Conservation (phyloP, 192 early-diverging fungal genomes). For the Coemansia sp. region DNA sequence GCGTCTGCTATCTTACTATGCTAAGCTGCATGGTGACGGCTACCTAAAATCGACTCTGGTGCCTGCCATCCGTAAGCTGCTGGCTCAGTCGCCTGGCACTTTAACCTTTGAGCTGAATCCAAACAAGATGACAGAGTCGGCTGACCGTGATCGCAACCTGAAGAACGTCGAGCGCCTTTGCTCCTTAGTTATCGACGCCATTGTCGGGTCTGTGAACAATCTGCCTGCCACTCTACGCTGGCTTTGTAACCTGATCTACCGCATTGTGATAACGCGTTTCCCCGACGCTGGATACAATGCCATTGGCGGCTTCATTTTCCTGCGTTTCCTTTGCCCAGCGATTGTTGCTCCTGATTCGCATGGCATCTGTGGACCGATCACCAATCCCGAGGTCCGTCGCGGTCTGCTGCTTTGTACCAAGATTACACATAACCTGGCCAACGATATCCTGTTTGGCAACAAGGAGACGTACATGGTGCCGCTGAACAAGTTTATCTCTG, state of each 20-base stretch:
- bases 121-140: constrained; percentile 65
- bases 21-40: constrained; percentile 75
- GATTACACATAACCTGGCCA: constrained; percentile 95
- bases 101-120: constrained; percentile 90
- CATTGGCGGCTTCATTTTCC: constrained; percentile 93
- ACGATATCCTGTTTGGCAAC: constrained; percentile 90
- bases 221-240: constrained; percentile 75
- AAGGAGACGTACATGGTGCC: constrained; percentile 95
- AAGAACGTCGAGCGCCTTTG: constrained; percentile 77
- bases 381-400: constrained; percentile 73
- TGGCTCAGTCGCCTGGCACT: constrained; percentile 63
- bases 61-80: constrained; percentile 73
- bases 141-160: constrained; percentile 70
- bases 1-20: constrained; percentile 78
- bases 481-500: constrained; percentile 83
- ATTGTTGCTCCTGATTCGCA: constrained; percentile 90
- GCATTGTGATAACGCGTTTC: constrained; percentile 76
- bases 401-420: constrained; percentile 90
- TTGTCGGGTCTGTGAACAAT: constrained; percentile 68
- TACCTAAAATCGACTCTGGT: constrained; percentile 80
- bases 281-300: constrained; percentile 81
- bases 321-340: constrained; percentile 93
- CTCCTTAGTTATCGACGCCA: constrained; percentile 78
- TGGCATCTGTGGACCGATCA: constrained; percentile 66
- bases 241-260: constrained; percentile 79